Evolutionary conservation across 1,284 basidiomycete genomes (phyloP).

Genomic region (Agaricales sp.): DNA sequence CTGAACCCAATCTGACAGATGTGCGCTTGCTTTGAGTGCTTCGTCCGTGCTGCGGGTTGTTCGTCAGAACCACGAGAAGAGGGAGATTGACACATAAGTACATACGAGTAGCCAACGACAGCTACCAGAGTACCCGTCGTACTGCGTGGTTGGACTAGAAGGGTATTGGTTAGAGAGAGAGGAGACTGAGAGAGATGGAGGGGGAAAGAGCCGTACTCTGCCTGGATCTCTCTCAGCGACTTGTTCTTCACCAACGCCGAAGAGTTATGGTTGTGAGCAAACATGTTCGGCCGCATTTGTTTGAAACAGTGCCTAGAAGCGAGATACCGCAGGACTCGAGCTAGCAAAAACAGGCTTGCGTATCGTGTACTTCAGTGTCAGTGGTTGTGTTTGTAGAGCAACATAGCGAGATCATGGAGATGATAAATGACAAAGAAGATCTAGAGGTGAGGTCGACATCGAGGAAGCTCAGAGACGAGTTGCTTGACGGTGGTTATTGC

Average conservation of each 20-base stretch:
- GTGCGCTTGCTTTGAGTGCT: not conserved
- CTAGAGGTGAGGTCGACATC: no score
- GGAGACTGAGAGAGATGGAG: not conserved
- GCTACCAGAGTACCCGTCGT: not conserved
- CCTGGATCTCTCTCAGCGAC: constrained; percentile 1
- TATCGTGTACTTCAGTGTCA: no score
- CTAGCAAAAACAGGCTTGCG: no score
- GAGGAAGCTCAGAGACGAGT: no score
- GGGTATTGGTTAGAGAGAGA: not conserved
- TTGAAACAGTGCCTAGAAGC: not conserved
- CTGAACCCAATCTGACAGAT: not conserved
- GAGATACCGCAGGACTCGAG: not conserved
- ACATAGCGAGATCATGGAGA: no score
- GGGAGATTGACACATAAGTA: not conserved
- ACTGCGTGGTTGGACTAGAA: not conserved
- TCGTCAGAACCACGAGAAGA: not conserved
- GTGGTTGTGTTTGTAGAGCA: no score
- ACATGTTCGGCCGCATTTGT: not conserved
- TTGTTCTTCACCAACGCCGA: not conserved
- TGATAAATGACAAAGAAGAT: no score
- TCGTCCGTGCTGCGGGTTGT: not conserved
- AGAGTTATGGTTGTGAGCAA: not conserved
- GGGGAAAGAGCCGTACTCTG: not conserved
- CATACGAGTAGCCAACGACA: not conserved
- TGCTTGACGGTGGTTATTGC: no score